These are phyloP conservation scores for Penicillium coffeae DNA, from an alignment of 495 filamentous ascomycete species.

Conservation along the genomic window DNA sequence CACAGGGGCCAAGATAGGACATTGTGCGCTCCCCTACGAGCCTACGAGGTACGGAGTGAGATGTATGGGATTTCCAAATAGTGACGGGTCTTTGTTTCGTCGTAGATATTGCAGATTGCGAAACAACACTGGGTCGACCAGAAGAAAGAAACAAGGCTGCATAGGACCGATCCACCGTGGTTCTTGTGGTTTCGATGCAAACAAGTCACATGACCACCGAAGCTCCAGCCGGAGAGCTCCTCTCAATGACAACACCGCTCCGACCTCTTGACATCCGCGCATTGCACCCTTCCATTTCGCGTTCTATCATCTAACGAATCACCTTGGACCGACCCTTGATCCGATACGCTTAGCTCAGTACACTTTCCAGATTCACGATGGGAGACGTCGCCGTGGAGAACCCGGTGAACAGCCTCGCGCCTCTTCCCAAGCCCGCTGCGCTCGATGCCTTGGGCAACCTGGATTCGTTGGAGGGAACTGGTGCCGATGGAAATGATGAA, in stretches of 20 bases:
- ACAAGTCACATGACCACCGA: constrained; percentile 1
- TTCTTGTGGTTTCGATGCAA: too few relatives aligned
- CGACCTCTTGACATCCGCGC: not conserved
- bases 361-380: constrained; percentile 50
- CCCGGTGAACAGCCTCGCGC: constrained; percentile 64
- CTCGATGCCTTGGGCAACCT: constrained; percentile 81
- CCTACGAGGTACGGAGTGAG: too few relatives aligned
- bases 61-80: too few relatives aligned
- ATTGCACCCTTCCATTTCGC: not conserved
- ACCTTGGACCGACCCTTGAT: not conserved
- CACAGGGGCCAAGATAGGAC: too few relatives aligned
- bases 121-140: too few relatives aligned
- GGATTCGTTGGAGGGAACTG: constrained; percentile 78
- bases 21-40: too few relatives aligned
- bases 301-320: not conserved
- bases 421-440: constrained; percentile 73
- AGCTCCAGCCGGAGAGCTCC: constrained; percentile 6
- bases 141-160: too few relatives aligned
- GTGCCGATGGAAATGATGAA: constrained; percentile 81
- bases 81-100: too few relatives aligned
- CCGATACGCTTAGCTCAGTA: not conserved
- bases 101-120: too few relatives aligned
- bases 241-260: constrained; percentile 4
- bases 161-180: too few relatives aligned
- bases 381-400: constrained; percentile 81